Evolutionary conservation across 2,329 filamentous ascomycete species (phyloP).

Genomic region (Exophiala phaeomuriformis): DNA sequence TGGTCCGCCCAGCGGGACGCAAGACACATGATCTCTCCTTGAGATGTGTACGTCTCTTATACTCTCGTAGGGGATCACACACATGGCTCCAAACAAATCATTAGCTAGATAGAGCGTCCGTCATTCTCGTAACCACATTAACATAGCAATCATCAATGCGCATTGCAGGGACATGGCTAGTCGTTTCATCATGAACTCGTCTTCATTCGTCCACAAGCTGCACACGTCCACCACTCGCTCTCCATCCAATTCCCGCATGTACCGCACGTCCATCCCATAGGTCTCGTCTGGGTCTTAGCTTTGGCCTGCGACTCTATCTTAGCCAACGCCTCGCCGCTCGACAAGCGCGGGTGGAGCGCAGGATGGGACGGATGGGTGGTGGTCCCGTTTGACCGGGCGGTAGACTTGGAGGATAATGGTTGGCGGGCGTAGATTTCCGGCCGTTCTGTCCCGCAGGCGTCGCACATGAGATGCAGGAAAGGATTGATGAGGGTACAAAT

Average conservation of each 20-base stretch:
- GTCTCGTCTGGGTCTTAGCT: constrained; percentile 42
- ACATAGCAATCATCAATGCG: constrained; percentile 11
- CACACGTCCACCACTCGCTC: constrained; percentile 58
- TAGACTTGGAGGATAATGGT: constrained; percentile 2
- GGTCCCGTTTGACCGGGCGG: constrained; percentile 18
- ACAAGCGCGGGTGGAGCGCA: constrained; percentile 22
- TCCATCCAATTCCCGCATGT: constrained; percentile 58
- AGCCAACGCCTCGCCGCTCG: constrained; percentile 35
- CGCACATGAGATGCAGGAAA: constrained; percentile 52
- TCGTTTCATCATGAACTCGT: constrained; percentile 31
- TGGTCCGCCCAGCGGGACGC: too few relatives aligned
- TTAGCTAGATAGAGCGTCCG: too few relatives aligned
- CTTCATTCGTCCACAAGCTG: constrained; percentile 54
- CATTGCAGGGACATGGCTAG: too few relatives aligned
- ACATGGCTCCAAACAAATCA: too few relatives aligned
- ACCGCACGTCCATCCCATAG: constrained; percentile 53
- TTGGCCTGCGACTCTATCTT: constrained; percentile 37
- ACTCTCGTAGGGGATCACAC: too few relatives aligned
- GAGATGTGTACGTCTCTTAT: too few relatives aligned
- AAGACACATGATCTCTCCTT: too few relatives aligned
- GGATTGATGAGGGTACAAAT: constrained; percentile 58
- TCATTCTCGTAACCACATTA: neutral
- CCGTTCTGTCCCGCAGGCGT: constrained; percentile 52
- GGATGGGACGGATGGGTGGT: constrained; percentile 1
- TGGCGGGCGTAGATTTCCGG: constrained; percentile 35